Evolutionary conservation across 192 early-diverging fungal genomes (phyloP), one percentile per base, ranked within the genome.

Genomic region (Coemansia sp.): DNA sequence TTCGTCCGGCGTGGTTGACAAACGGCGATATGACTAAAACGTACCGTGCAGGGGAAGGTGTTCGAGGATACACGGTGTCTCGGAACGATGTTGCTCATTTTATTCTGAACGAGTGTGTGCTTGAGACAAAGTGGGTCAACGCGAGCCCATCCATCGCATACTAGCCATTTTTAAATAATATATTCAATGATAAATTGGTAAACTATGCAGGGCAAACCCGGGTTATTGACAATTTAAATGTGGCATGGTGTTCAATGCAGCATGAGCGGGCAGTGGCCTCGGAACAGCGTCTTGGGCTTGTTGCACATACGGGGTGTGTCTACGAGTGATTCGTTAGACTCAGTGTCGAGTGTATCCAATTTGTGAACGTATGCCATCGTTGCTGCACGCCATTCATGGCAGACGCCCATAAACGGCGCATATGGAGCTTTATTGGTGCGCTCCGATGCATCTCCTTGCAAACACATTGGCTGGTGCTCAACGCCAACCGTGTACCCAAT

Each of bases 71-170:
- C 64, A 79, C 72, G 2, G 49, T 84, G n/a, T 79, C 83, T 47
- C 65, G 81, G 37, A 60, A 49, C 22, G 83, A 84, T 53, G 73
- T 84, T 9, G 83, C 76, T 2, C 67, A 82, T 47, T 82, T 84
- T 60, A 45, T 84, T 2, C 69, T 82, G 23, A 54, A 75, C 39
- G 61, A 76, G 62, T 82, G 79, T 50, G 59, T 84, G 25, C 39
- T 65, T n/a, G 65, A 61, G 22, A 39, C 62, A 37, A 69, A 63
- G 37, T 83, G 66, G 63, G 25, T 56, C 38, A 75, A 76, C 50
- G 65, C 50, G 19, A 70, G 68, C 15, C 68, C 65, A 8, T 60
- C 50, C 15, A 53, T 76, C 6, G 65, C 74, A 0, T 71, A 75
- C 60, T 75, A 60, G 22, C 0, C 24, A 19, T 5, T 9, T 21